phyloP scores from a whole-genome alignment of 345 rosid genomes.

The Dipteronia dyeriana region DNA sequence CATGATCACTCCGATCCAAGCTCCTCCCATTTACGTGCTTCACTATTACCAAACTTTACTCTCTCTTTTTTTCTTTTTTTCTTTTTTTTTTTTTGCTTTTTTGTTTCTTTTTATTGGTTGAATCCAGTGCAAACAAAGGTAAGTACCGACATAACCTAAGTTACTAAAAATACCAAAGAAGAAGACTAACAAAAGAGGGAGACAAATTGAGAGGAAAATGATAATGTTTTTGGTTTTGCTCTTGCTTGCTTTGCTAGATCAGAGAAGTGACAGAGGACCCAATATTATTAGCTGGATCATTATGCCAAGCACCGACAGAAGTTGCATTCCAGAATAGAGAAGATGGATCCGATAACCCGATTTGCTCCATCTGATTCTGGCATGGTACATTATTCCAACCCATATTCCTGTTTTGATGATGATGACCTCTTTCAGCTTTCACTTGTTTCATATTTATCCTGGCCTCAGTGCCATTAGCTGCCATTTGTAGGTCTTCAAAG shows the following conservation, averaged over 20 bases:
- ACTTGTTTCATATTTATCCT: slow-evolving; percentile 41
- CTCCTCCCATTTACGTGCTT: slow-evolving; percentile 51
- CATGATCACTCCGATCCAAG: slow-evolving; percentile 91
- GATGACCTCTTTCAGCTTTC: slow-evolving; percentile 43
- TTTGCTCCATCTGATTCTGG: slow-evolving; percentile 49
- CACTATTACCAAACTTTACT: slow-evolving; percentile 15
- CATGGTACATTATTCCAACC: slow-evolving; percentile 36
- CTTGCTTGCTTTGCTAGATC: slow-evolving; percentile 43
- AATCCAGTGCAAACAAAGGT: slow-evolving; percentile 26
- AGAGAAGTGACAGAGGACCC: slow-evolving; percentile 79
- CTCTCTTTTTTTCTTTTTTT: neutral
- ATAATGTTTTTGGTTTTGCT: neutral
- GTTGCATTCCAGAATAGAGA: slow-evolving; percentile 50
- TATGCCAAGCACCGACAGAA: slow-evolving; percentile 56
- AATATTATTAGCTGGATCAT: slow-evolving; percentile 62
- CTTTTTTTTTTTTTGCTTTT: neutral
- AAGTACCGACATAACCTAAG: slow-evolving; percentile 22
- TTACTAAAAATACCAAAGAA: slow-evolving; percentile 25
- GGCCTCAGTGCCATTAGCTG: slow-evolving; percentile 29
- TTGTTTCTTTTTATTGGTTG: neutral
- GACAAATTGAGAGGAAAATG: slow-evolving; percentile 37
- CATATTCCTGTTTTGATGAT: slow-evolving; percentile 28
- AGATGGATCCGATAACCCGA: slow-evolving; percentile 54
- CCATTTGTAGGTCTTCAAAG: slow-evolving; percentile 54
- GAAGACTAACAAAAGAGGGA: slow-evolving; percentile 46